Percentiles rank a stretch among this genome's conserved stretches.
Conservation (phyloP, 2,329 filamentous ascomycete species). For the Hymenoscyphus linearis region DNA sequence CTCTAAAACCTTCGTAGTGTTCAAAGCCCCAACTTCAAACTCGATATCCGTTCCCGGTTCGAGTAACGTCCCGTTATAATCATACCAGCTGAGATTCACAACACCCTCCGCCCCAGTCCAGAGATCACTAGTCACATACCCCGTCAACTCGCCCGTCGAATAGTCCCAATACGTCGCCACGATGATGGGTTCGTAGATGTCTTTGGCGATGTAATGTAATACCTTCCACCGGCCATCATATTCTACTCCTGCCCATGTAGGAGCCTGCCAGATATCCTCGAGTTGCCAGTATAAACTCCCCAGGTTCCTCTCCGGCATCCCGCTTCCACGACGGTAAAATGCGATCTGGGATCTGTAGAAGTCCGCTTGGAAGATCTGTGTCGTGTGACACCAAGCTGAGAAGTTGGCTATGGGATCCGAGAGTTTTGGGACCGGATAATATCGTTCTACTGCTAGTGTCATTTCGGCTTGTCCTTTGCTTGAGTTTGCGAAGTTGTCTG, state of each 20-base stretch:
- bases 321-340: constrained; percentile 56
- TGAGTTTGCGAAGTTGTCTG: constrained; percentile 40
- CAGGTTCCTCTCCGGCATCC: constrained; percentile 50
- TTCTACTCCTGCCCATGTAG: constrained; percentile 59
- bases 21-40: constrained; percentile 20
- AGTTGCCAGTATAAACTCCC: constrained; percentile 61
- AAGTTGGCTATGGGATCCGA: constrained; percentile 51
- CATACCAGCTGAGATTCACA: constrained; percentile 46
- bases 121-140: constrained; percentile 54
- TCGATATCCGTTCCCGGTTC: not conserved
- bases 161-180: constrained; percentile 52
- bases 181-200: constrained; percentile 54
- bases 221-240: constrained; percentile 60
- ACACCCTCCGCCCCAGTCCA: constrained; percentile 45
- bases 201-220: constrained; percentile 51
- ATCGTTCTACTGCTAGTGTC: constrained; percentile 49
- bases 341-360: constrained; percentile 56
- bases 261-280: constrained; percentile 60
- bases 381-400: constrained; percentile 55
- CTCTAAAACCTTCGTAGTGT: constrained; percentile 19
- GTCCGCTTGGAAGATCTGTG: constrained; percentile 60
- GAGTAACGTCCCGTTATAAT: constrained; percentile 43
- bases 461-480: constrained; percentile 49
- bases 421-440: constrained; percentile 53
- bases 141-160: constrained; percentile 42